Percentiles rank a stretch among this genome's conserved stretches.
Evolutionary conservation across 106 monocot genomes (phyloP).

Genomic region (Acanthochlamys bracteata): DNA sequence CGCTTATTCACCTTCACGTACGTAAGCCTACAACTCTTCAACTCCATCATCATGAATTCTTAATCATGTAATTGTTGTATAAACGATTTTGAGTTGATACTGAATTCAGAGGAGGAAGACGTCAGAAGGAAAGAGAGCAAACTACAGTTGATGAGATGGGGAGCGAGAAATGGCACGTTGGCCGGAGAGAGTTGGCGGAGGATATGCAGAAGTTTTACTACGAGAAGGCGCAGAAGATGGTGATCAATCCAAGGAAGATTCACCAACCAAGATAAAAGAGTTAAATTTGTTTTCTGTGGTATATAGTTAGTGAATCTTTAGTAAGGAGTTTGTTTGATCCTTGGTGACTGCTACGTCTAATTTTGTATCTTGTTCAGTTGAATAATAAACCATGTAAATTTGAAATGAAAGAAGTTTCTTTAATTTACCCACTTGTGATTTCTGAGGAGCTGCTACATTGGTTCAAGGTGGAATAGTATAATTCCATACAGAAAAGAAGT

Average conservation of each 20-base stretch:
- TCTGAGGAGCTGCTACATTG: too few species aligned
- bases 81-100: neutral
- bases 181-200: neutral
- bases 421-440: too few species aligned
- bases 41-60: neutral
- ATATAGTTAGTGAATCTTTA: too few species aligned
- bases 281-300: neutral
- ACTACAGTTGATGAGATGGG: slow-evolving; percentile 26
- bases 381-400: too few species aligned
- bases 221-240: slow-evolving; percentile 36
- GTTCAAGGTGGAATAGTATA: too few species aligned
- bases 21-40: neutral
- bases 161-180: slow-evolving; percentile 30
- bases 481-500: too few species aligned
- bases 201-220: slow-evolving; percentile 3
- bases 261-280: slow-evolving; percentile 44
- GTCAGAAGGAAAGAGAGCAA: slow-evolving; percentile 2
- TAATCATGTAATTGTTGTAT: neutral
- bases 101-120: neutral
- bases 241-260: slow-evolving; percentile 30
- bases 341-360: too few species aligned
- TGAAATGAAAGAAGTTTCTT: too few species aligned
- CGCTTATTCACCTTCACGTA: slow-evolving; percentile 5
- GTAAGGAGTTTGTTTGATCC: too few species aligned
- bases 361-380: too few species aligned